Conservation (phyloP, 768 basidiomycete species). For the Artomyces pyxidatus region DNA sequence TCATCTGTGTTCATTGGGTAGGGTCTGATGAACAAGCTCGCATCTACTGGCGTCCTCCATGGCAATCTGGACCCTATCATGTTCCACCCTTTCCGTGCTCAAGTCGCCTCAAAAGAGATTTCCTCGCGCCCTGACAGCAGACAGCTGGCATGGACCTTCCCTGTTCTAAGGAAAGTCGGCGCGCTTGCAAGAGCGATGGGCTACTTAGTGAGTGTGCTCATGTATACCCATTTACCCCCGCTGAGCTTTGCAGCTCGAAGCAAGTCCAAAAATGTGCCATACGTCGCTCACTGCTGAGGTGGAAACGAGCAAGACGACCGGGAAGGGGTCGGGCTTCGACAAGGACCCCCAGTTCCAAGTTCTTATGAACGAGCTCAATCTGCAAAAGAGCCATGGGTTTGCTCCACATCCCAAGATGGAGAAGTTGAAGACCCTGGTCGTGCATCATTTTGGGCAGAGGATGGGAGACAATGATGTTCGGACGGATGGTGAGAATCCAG, state of each 20-base stretch:
- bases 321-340: constrained; percentile 31
- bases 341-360: constrained; percentile 54
- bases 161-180: constrained; percentile 42
- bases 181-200: constrained; percentile 76
- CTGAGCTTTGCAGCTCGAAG: constrained; percentile 54
- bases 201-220: constrained; percentile 59
- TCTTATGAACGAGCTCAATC: constrained; percentile 60
- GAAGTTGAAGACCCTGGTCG: constrained; percentile 58
- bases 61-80: constrained; percentile 45
- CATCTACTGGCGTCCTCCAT: constrained; percentile 34
- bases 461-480: constrained; percentile 34
- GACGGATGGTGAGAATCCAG: constrained; percentile 15
- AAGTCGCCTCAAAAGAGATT: constrained; percentile 33
- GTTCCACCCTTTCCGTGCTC: constrained; percentile 60
- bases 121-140: constrained; percentile 14
- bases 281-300: constrained; percentile 45
- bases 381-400: constrained; percentile 45
- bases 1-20: not conserved
- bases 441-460: constrained; percentile 69
- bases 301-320: constrained; percentile 27
- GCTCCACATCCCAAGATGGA: constrained; percentile 89
- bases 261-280: constrained; percentile 74
- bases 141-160: constrained; percentile 41
- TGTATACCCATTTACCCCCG: constrained; percentile 3
- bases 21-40: not conserved